Conservation (phyloP, 1,284 basidiomycete genomes). For the Marasmius oreades region DNA sequence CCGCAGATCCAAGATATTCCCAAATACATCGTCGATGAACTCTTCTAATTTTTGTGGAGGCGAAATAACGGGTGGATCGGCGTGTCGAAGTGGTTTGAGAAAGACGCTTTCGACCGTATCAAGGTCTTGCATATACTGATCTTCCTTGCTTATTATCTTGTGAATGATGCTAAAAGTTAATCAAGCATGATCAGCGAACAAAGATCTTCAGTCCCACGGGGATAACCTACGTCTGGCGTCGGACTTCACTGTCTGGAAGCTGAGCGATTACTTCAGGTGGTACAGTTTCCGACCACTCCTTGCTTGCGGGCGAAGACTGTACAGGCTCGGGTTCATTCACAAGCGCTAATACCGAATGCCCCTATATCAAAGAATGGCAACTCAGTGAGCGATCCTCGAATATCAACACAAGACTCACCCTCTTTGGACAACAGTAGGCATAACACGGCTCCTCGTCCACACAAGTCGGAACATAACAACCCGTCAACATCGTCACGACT, state of each 20-base stretch:
- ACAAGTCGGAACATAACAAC: conserved; percentile 84
- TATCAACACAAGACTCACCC: conserved; percentile 36
- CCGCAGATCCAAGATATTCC: conserved; percentile 80
- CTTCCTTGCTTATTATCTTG: conserved; percentile 88
- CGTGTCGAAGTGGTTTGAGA: conserved; percentile 72
- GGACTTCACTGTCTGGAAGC: conserved; percentile 75
- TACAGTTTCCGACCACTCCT: conserved; percentile 77
- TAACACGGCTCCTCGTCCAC: conserved; percentile 70
- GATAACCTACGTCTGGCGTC: conserved; percentile 69
- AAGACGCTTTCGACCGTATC: conserved; percentile 83
- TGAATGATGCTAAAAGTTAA: conserved; percentile 62
- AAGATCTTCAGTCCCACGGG: background rate
- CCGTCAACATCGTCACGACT: conserved; percentile 75
- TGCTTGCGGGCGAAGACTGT: conserved; percentile 29
- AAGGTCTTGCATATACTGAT: conserved; percentile 88
- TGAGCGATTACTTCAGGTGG: conserved; percentile 62
- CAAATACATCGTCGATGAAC: conserved; percentile 86
- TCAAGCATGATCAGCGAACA: conserved; percentile 12
- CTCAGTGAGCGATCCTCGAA: background rate
- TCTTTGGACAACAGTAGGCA: conserved; percentile 69
- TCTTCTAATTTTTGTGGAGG: conserved; percentile 62
- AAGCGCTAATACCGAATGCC: conserved; percentile 3
- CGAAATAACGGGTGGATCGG: conserved; percentile 72
- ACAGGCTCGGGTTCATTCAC: conserved; percentile 19
- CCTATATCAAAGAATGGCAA: conserved; percentile 4